Evolutionary conservation across 345 rosid species (phyloP).

Genomic region (Moricandia moricandioides): DNA sequence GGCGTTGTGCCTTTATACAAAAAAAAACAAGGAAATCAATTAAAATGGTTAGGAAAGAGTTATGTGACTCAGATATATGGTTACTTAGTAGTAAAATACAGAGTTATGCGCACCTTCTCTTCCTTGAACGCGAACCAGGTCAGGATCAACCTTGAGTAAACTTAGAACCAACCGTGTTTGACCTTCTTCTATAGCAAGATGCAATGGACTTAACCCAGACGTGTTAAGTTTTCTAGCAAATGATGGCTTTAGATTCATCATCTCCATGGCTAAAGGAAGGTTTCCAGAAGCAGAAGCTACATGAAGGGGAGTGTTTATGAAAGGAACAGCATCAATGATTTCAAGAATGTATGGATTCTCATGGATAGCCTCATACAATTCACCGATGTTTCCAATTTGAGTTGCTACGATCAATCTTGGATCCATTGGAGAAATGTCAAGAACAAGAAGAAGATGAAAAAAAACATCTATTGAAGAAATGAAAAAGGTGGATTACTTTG

Average conservation of each 20-base stretch:
- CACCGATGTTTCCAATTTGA: conserved; percentile 18
- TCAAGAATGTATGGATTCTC: conserved; percentile 30
- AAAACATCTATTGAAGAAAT: neutral
- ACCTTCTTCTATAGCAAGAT: conserved; percentile 34
- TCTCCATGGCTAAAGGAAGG: conserved; percentile 34
- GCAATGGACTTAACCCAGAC: conserved; percentile 34
- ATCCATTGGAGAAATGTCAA: conserved; percentile 23
- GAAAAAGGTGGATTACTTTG: neutral
- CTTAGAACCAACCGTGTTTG: neutral
- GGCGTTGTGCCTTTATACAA: conserved; percentile 22
- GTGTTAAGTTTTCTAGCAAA: conserved; percentile 41
- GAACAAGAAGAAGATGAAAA: neutral
- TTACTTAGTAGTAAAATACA: neutral
- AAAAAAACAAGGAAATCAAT: neutral
- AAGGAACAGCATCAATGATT: conserved; percentile 33
- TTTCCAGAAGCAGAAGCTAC: conserved; percentile 34
- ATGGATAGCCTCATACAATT: conserved; percentile 25
- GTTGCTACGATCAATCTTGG: conserved; percentile 17
- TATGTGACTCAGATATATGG: neutral
- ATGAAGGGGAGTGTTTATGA: conserved; percentile 42
- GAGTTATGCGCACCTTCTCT: conserved; percentile 21
- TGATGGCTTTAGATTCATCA: conserved; percentile 40
- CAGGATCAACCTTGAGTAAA: conserved; percentile 14
- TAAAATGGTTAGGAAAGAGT: neutral
- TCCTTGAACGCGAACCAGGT: conserved; percentile 29